phyloP scores from a whole-genome alignment of 2,329 filamentous ascomycete species.

The Penicillium brasilianum region DNA sequence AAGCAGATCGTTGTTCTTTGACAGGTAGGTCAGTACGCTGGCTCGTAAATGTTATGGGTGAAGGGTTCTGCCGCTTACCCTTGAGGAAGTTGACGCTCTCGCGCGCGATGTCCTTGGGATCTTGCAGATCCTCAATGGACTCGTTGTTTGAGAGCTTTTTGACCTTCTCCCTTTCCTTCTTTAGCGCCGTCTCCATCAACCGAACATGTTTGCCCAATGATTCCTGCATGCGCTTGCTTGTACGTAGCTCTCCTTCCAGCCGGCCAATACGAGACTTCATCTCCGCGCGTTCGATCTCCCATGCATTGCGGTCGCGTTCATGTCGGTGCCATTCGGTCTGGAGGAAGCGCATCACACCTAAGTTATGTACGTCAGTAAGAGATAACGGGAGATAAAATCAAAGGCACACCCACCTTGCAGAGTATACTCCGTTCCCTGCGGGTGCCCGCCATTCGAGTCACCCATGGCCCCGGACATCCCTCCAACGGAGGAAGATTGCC shows the following conservation, averaged over 20 bases:
- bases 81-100: constrained; percentile 50
- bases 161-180: constrained; percentile 76
- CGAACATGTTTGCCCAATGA: constrained; percentile 87
- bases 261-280: constrained; percentile 98
- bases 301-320: constrained; percentile 94
- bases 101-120: constrained; percentile 53
- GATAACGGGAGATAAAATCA: not conserved
- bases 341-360: constrained; percentile 98
- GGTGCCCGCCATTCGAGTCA: constrained; percentile 55
- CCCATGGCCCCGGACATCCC: constrained; percentile 55
- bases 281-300: constrained; percentile 98
- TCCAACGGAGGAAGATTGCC: constrained; percentile 69
- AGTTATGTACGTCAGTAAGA: not conserved
- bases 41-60: not conserved
- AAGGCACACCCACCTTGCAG: constrained; percentile 63
- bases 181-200: constrained; percentile 86
- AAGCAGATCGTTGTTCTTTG: constrained; percentile 52
- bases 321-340: constrained; percentile 99
- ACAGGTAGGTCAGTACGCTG: constrained; percentile 8
- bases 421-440: constrained; percentile 72
- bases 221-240: constrained; percentile 85
- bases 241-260: constrained; percentile 85
- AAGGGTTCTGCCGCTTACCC: constrained; percentile 34
- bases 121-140: constrained; percentile 55
- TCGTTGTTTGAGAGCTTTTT: constrained; percentile 58